Evolutionary conservation across 805 yeast species (phyloP), one percentile per base, ranked within the genome.

Genomic region (Wickerhamomyces bovis): DNA sequence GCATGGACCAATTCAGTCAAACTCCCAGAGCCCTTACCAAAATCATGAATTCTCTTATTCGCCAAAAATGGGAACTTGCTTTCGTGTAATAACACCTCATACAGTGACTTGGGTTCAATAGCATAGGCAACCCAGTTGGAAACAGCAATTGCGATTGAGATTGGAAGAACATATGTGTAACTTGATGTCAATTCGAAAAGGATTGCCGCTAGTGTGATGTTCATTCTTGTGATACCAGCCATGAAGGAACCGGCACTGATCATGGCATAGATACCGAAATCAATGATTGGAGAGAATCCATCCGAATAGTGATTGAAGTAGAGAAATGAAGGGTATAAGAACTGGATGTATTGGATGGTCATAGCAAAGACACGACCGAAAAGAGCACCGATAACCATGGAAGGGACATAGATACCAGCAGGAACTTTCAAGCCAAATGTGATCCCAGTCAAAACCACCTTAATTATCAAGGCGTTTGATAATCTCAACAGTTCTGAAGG

Each of bases 371-470:
- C 53, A 11, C 83, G 57, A 2, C 84, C 84, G 62, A 76, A 78
- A 25, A 80, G 60, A 2, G 84, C 83, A 0, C 85, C 85, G 20
- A 75, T 68, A 1, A 77, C 80, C 85, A 80, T 79, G 1, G 81
- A 73, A 6, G 85, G 85, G 2, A 80, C 80, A 50, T 79, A 80
- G 13, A 80, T 73, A 6, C 85, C 85, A 40, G 78, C 71, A 1
- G 85, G 85, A 3, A 79, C 64, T 52, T 77, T 79, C 43, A 78
- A 58, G 1, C 85, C 85, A 60, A 77, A 77, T 0, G 83, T 77
- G 13, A 78, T 60, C 21, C 73, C 66, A 6, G 83, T 79, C 26
- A 78, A 60, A 3, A 69, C 46, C 1, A 72, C 50, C 50, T 78
- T 78, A 41, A 75, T 60, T 3, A 68, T 49, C 33, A 78, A 64